Base-by-base conservation (phyloP, 441 rosid genomes). In the Lepidium campestre region DNA sequence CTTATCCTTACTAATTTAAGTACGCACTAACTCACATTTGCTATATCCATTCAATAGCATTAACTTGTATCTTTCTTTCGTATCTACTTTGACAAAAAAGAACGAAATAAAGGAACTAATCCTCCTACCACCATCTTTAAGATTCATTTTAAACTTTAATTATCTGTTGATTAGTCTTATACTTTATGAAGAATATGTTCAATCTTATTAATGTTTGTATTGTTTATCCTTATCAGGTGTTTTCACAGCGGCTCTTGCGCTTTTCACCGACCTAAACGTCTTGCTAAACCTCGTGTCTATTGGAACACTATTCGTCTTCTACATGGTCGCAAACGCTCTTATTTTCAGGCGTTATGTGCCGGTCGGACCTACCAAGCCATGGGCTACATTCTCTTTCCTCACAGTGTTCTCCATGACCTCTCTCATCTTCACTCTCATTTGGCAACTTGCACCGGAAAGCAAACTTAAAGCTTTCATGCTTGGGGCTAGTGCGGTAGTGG, bases 261-360 rank as follows among this genome's bases (percentile, higher is more conserved):
- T 90, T 48, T 86, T 90, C 77, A 83, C 93, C 1, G 96, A 89
- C 71, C 82, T 93, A n/a, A 64, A 77, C 44, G 72, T 93, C 70
- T 92, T 93, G 22, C 77, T 93, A 35, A 74, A 84, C 85, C 94
- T 93, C 0, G 92, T 93, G 27, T 88, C 98, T 10, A 93, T 93
- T 4, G 97, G 98, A 56, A 90, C 96, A 0, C 83, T 93, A 11
- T 93, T 93, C 17, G 96, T 93, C 41, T 93, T 90, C 39, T 93
- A 86, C 89, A 88, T 88, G 97, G 98, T 93, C 22, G 94, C 96
- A 2, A 93, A 88, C 59, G 98, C 98, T 0, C 83, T 90, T 18
- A 74, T 93, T 54, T 90, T 83, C 78, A 79, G 86, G 52, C 90
- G 97, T 32, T 93, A 93, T 11, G 94, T 87, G 0, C 75, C 66